Conservation (phyloP, 1,284 basidiomycete species). For the Sanghuangporus weigelae region DNA sequence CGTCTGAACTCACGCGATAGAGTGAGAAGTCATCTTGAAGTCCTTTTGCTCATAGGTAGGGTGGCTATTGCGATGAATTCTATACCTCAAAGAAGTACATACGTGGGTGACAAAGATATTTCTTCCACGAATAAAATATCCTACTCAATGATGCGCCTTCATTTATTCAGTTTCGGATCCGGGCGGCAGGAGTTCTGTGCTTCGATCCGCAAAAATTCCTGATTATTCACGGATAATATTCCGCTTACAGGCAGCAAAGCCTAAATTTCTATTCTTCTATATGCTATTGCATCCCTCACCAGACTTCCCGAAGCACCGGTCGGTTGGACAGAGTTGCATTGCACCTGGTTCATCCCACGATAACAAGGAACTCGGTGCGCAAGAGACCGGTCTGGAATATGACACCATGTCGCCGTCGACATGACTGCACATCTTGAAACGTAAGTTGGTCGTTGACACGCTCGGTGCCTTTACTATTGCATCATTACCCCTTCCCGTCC, state of each 20-base stretch:
- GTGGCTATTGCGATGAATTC: too few species aligned
- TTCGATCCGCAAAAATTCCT: neutral
- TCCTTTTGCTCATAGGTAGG: too few species aligned
- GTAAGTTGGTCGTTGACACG: neutral
- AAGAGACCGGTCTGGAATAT: neutral
- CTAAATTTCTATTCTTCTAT: slow-evolving; percentile 3
- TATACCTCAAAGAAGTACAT: too few species aligned
- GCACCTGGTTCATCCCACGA: neutral
- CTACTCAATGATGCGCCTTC: neutral
- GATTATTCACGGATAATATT: neutral
- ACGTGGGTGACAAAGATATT: neutral
- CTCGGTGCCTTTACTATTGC: neutral
- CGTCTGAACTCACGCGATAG: too few species aligned
- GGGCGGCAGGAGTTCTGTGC: neutral
- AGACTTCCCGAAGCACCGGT: neutral
- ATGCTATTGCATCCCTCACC: neutral
- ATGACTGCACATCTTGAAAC: neutral
- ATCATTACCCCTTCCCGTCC: neutral
- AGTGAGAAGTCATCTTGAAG: too few species aligned
- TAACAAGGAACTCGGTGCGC: neutral
- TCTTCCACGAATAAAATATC: neutral
- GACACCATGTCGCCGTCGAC: neutral
- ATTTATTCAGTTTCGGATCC: neutral
- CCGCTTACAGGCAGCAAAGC: neutral
- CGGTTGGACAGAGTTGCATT: neutral